Evolutionary conservation across 148 eudicot species (phyloP), one percentile per base, ranked within the genome.

Genomic region (Silene latifolia): DNA sequence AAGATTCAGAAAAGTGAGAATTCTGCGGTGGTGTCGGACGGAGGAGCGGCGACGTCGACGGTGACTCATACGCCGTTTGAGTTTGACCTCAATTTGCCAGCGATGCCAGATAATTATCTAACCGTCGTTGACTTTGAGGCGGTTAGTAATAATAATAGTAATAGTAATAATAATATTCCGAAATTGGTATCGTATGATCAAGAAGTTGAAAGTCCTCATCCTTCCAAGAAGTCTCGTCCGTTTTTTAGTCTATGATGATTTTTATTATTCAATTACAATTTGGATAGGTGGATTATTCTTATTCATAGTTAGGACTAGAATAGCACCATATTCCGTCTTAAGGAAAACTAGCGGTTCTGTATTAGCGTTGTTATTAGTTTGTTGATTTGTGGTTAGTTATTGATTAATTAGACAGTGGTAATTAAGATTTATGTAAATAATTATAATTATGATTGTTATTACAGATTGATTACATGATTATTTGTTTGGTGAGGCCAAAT

Each of bases 201-300:
- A 54, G 96, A 90, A 70, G 90, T 80, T 58, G 89, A 88, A 73
- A 91, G 96, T 56, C 91, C 89, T 7, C 73, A 81, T 11, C 88
- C 96, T 14, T 63, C 57, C 4, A 90, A 87, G 85, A 81, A 84
- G 74, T 84, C 82, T 71, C 85, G 87, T 42, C 76, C 87, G 56
- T 51, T 51, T 12, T 80, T 77, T 6, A 65, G 67, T 8, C 69
- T 39, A 58, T 51, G 71, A 29, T n/a, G n/a, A n/a, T 44, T 69
- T 32, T 67, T 14, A 17, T 27, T 27, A 47, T 29, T 27, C 12
- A 18, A 47, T 35, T 32, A 32, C 35, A 32, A 32, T 32, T 74
- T 17, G 48, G 46, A 12, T 2, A 54, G 18, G 53, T 74, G 53
- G 19, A 7, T 74, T 8, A 7, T 11, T 32, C 35, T 32, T 17